Evolutionary conservation across 148 eudicot species (phyloP), one percentile per base, ranked within the genome.

Genomic region (Talinum fruticosum): DNA sequence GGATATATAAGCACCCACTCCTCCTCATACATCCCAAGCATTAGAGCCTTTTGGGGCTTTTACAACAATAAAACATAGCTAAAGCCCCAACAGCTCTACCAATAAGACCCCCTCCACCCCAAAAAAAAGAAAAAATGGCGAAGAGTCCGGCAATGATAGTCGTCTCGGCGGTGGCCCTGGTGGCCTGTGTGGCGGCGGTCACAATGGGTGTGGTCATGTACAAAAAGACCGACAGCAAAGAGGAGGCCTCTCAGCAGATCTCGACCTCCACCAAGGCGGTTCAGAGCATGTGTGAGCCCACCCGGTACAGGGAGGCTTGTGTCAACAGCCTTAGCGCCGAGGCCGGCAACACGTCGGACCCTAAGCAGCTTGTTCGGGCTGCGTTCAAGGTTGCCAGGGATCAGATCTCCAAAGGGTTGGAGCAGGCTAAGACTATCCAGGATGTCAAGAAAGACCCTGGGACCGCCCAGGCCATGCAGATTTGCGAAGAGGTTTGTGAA

Each of bases 231-330:
- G n/a, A 2, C 57, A n/a, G n/a, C n/a, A n/a, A n/a, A n/a, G 23
- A 57, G 5, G 64, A 23, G 0, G 73, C 49, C n/a, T n/a, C n/a
- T 5, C 37, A 45, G 10, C 32, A 67, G 23, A 33, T 85, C 18
- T 28, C 78, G 6, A n/a, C 86, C 2, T 67, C 86, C 0, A 79
- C 81, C 19, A 90, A 84, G 74, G 85, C 94, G 0, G 81, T 89
- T 10, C 66, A 86, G 36, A 75, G 86, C 79, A 62, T 91, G 0
- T 91, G 95, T 71, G 71, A 83, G 24, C 86, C 90, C 12, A 86
- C 91, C 0, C 66, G 77, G 1, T 88, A 84, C 67, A 79, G 74
- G 32, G 86, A 90, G 21, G 83, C 85, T 0, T 90, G 94, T 66
- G 82, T 71, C 3, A 75, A 72, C n/a, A 84, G 82, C 23, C 77